These are phyloP conservation scores for Lentinus tigrinus DNA, from an alignment of 768 basidiomycete species.

Conservation along the genomic window DNA sequence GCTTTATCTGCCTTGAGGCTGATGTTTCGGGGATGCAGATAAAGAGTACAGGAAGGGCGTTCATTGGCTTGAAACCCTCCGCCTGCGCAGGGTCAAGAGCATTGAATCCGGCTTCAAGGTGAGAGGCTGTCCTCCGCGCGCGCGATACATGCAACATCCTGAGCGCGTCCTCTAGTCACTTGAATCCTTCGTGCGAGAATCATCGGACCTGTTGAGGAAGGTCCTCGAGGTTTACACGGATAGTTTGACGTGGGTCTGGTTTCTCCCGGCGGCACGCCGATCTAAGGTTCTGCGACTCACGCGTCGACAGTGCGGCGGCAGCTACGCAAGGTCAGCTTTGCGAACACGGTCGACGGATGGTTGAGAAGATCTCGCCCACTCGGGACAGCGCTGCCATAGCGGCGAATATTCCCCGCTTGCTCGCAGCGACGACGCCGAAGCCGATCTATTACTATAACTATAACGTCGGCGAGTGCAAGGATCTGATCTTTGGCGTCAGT, in stretches of 20 bases:
- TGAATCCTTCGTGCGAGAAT: constrained; percentile 76
- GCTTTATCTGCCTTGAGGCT: neutral
- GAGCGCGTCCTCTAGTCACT: constrained; percentile 55
- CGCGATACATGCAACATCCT: neutral
- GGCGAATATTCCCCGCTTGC: constrained; percentile 55
- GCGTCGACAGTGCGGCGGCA: constrained; percentile 64
- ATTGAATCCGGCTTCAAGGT: constrained; percentile 81
- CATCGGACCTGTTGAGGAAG: constrained; percentile 58
- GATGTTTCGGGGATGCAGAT: constrained; percentile 43
- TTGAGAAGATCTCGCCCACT: constrained; percentile 68
- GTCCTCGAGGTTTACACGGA: constrained; percentile 75
- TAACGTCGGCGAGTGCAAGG: constrained; percentile 80
- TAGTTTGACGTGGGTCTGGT: constrained; percentile 62
- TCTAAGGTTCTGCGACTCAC: neutral
- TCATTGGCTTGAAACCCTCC: constrained; percentile 89
- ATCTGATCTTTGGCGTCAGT: constrained; percentile 87
- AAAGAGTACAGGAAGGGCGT: constrained; percentile 89
- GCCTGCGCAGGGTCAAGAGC: constrained; percentile 79
- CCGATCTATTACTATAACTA: constrained; percentile 76
- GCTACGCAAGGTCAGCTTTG: constrained; percentile 76
- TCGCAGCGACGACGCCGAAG: constrained; percentile 66
- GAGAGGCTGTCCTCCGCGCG: constrained; percentile 17
- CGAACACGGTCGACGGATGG: constrained; percentile 55
- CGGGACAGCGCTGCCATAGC: constrained; percentile 63
- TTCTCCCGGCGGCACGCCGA: neutral